Percentiles rank a stretch among this genome's conserved stretches.
These are phyloP conservation scores for Antonospora locustae DNA, from an alignment of 371 early-diverging fungal species.

Conservation along the genomic window DNA sequence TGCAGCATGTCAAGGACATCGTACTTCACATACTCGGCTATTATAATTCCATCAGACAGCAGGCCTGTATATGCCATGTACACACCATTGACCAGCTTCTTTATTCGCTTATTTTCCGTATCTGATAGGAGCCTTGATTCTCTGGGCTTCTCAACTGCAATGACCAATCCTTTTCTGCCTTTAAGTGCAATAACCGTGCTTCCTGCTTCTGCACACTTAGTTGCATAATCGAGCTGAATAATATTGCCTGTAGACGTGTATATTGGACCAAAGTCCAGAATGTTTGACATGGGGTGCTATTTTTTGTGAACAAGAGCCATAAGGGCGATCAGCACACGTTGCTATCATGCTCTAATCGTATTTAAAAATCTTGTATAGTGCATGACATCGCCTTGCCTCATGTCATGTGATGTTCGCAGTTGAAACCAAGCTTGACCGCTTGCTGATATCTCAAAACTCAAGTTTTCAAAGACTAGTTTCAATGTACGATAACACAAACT, in stretches of 20 bases:
- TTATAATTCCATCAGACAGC: constrained; percentile 32
- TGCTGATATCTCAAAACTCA: too few relatives aligned
- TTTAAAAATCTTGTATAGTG: too few relatives aligned
- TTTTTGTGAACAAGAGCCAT: too few relatives aligned
- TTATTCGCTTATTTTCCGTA: constrained; percentile 27
- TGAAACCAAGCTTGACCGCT: too few relatives aligned
- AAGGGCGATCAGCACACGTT: too few relatives aligned
- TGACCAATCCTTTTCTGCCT: constrained; percentile 45
- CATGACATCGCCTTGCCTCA: too few relatives aligned
- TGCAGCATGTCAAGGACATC: constrained; percentile 12
- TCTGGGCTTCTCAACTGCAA: constrained; percentile 48
- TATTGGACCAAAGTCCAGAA: constrained; percentile 43
- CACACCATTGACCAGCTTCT: constrained; percentile 30
- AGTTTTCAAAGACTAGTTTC: too few relatives aligned
- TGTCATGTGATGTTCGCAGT: too few relatives aligned
- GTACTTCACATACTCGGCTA: constrained; percentile 16
- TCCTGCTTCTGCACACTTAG: constrained; percentile 49
- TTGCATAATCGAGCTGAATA: constrained; percentile 53
- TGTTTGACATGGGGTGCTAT: constrained; percentile 20
- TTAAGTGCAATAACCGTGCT: constrained; percentile 47
- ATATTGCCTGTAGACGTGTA: constrained; percentile 54
- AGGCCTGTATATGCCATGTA: constrained; percentile 45
- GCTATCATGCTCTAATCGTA: too few relatives aligned
- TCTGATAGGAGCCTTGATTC: constrained; percentile 34
- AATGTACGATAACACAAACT: too few relatives aligned